Evolutionary conservation across 2,329 filamentous ascomycete species (phyloP), one percentile per base, ranked within the genome.

Genomic region (Aspergillus ibericus): DNA sequence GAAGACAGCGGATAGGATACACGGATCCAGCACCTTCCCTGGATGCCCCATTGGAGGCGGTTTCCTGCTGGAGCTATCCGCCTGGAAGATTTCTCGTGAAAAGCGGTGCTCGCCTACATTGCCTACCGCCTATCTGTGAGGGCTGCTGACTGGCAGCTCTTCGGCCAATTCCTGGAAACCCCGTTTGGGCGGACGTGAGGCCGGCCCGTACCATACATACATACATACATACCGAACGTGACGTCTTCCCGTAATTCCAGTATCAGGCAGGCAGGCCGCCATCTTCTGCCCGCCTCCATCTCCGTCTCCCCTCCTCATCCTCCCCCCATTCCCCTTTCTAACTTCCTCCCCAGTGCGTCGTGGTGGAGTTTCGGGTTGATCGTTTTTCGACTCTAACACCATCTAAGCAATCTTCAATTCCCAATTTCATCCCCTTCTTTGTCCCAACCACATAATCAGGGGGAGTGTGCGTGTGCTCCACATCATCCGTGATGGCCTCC

Each of bases 401-500:
- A 40, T 22, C 12, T 32, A 9, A 32, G 9, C 32, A 36, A 50
- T n/a, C 51, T 46, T 35, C 56, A 36, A 38, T 57, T 49, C 13
- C 29, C 27, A 3, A 32, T 55, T 34, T 52, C 53, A 40, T 54
- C 35, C 22, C 20, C 36, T 16, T 38, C 36, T 35, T 42, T 32
- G 22, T 40, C 38, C 38, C 44, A 52, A 55, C 59, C 55, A 57
- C 56, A 36, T 60, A 61, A 50, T 60, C 47, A 63, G 54, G 60
- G 64, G 61, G 53, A 61, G 57, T 54, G 55, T 61, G 62, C 54
- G 59, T 58, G 61, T 53, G 56, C 57, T 59, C 55, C 59, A 63
- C 53, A 58, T 63, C 58, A 58, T 60, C 61, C 71, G 75, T 71
- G 63, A 99, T 99, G 95, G 93, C 95, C 76, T 90, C 90, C 82